A percentile compares a stretch with the other conserved stretches of the same genome.
phyloP scores from a whole-genome alignment of 1,284 basidiomycete genomes.

The Mycocalia duriaeana region DNA sequence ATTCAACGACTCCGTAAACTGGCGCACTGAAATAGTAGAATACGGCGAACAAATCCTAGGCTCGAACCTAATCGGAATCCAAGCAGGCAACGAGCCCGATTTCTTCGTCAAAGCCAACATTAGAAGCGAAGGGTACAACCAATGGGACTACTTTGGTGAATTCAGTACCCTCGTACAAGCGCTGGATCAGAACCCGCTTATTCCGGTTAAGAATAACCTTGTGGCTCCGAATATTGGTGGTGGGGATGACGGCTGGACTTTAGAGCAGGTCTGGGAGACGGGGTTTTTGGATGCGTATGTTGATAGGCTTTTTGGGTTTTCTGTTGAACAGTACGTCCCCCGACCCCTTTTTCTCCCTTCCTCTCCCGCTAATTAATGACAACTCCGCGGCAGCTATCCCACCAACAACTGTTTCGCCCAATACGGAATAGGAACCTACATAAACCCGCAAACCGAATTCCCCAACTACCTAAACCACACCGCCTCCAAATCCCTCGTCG shows the following conservation, averaged over 20 bases:
- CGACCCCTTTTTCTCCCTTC: constrained; percentile 1
- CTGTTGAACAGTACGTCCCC: constrained; percentile 47
- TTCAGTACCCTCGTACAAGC: constrained; percentile 28
- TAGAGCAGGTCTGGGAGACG: constrained; percentile 51
- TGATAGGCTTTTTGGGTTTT: constrained; percentile 41
- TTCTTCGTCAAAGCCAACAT: constrained; percentile 48
- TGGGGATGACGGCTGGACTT: constrained; percentile 37
- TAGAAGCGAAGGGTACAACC: constrained; percentile 17
- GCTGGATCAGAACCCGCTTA: constrained; percentile 35
- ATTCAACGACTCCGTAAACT: constrained; percentile 47
- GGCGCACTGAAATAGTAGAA: constrained; percentile 49
- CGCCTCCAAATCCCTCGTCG: constrained; percentile 39
- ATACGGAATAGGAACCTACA: constrained; percentile 36
- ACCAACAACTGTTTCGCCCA: constrained; percentile 60
- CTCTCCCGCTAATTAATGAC: constrained; percentile 20
- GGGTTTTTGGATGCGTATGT: constrained; percentile 49
- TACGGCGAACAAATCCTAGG: constrained; percentile 47
- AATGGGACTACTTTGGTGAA: constrained; percentile 40
- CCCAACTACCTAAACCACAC: constrained; percentile 55
- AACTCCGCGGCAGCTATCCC: constrained; percentile 39
- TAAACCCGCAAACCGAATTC: constrained; percentile 52
- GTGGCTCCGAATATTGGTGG: constrained; percentile 57
- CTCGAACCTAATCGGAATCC: constrained; percentile 51
- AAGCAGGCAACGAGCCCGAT: constrained; percentile 72
- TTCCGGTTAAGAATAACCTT: constrained; percentile 43